A percentile compares a stretch with the other conserved stretches of the same genome.
These are phyloP conservation scores for Lactarius deliciosus DNA, from an alignment of 768 basidiomycete genomes.

Conservation along the genomic window DNA sequence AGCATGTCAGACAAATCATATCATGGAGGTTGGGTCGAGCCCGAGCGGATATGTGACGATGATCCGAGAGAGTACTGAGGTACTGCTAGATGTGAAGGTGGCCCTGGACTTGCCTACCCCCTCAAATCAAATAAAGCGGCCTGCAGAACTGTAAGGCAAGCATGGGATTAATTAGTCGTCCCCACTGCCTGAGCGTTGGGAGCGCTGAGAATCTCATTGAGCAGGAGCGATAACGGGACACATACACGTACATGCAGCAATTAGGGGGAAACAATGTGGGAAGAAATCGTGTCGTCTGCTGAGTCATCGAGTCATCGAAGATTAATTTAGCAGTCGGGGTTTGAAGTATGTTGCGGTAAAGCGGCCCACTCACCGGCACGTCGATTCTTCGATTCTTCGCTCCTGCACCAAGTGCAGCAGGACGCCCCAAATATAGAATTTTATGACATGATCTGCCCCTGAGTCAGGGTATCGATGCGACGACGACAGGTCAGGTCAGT, in stretches of 20 bases:
- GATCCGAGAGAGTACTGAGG: conserved; percentile 28
- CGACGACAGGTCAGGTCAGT: too few relatives aligned
- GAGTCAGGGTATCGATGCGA: too few relatives aligned
- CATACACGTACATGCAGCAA: conserved; percentile 41
- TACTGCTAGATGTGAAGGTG: conserved; percentile 22
- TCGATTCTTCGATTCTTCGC: too few relatives aligned
- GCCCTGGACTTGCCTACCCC: conserved; percentile 52
- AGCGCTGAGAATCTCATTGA: conserved; percentile 43
- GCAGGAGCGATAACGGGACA: conserved; percentile 11
- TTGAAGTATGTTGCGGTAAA: too few relatives aligned
- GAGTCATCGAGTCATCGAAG: too few relatives aligned
- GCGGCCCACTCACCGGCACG: too few relatives aligned
- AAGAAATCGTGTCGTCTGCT: too few relatives aligned
- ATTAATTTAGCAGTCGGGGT: too few relatives aligned
- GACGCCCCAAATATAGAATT: too few relatives aligned
- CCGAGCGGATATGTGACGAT: conserved; percentile 29
- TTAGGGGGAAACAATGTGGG: too few relatives aligned
- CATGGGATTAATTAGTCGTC: conserved; percentile 55
- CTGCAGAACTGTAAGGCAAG: conserved; percentile 63
- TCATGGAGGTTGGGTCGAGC: conserved; percentile 10
- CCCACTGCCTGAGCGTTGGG: conserved; percentile 58
- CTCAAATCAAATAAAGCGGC: conserved; percentile 73
- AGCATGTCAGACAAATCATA: conserved; percentile 4
- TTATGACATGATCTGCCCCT: too few relatives aligned
- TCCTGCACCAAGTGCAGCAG: too few relatives aligned